These are phyloP conservation scores for Colletotrichum phormii DNA, from an alignment of 2,329 filamentous ascomycete genomes.

Conservation along the genomic window DNA sequence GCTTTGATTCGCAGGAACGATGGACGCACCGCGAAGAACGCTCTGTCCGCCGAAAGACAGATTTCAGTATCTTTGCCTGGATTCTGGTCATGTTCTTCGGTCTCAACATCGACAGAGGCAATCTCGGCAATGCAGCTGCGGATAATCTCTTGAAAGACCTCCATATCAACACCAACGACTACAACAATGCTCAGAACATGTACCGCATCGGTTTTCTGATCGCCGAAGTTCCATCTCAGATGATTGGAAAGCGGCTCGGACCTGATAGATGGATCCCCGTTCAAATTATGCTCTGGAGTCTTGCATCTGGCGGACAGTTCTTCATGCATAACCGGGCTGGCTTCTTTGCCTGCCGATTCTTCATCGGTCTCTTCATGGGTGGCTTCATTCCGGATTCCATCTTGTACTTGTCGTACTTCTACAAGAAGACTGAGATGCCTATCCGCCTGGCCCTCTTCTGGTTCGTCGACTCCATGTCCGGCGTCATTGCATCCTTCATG, in stretches of 20 bases:
- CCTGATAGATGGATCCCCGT: constrained; percentile 63
- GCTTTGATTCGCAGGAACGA: neutral
- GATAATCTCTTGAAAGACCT: constrained; percentile 47
- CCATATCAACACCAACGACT: constrained; percentile 53
- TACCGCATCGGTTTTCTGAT: constrained; percentile 61
- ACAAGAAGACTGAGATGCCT: constrained; percentile 74
- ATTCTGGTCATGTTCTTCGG: constrained; percentile 50
- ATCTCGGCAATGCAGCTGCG: constrained; percentile 49
- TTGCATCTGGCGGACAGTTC: constrained; percentile 48
- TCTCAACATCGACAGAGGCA: constrained; percentile 50
- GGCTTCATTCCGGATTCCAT: constrained; percentile 48
- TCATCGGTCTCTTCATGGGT: constrained; percentile 60
- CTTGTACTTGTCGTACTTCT: constrained; percentile 71
- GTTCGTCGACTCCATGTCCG: constrained; percentile 66
- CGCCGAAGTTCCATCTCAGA: constrained; percentile 66
- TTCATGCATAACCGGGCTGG: constrained; percentile 43
- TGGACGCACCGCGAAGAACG: neutral
- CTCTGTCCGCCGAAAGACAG: constrained; percentile 40
- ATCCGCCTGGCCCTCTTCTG: constrained; percentile 75
- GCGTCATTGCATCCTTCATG: constrained; percentile 63
- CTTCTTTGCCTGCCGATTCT: constrained; percentile 47
- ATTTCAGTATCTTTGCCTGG: constrained; percentile 46
- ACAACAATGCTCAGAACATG: constrained; percentile 61
- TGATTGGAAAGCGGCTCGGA: constrained; percentile 61
- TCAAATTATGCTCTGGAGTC: constrained; percentile 52